Evolutionary conservation across 2,329 filamentous ascomycete genomes (phyloP).

Genomic region (Venturia pyrina): DNA sequence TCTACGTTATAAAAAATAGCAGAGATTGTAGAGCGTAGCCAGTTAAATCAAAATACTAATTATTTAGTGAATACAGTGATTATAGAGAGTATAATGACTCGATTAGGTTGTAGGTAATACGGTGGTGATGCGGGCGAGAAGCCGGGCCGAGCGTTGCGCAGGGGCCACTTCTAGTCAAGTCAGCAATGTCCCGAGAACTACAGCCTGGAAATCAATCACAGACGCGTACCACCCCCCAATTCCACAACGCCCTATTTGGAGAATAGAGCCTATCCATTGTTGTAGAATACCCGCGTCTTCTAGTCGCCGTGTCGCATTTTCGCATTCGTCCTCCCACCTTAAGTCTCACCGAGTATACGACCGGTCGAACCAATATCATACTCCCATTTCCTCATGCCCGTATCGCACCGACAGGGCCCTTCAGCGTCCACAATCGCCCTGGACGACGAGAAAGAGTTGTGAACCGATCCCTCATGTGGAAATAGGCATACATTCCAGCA

Average conservation of each 20-base stretch:
- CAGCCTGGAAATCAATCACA: not conserved
- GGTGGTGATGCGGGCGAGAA: too few species aligned
- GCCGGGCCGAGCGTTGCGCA: too few species aligned
- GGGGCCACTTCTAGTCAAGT: too few species aligned
- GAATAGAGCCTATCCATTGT: not conserved
- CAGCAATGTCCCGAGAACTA: not conserved
- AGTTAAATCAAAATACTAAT: too few species aligned
- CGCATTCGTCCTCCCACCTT: not conserved
- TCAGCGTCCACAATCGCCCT: not conserved
- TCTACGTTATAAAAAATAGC: too few species aligned
- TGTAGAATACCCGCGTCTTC: not conserved
- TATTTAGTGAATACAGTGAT: too few species aligned
- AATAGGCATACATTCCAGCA: not conserved
- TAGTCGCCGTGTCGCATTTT: not conserved
- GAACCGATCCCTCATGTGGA: not conserved
- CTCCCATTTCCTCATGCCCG: not conserved
- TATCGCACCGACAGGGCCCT: not conserved
- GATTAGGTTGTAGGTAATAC: too few species aligned
- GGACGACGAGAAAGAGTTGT: not conserved
- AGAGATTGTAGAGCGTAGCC: too few species aligned
- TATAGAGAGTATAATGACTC: too few species aligned
- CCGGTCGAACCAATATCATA: not conserved
- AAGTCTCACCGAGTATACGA: not conserved
- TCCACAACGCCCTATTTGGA: not conserved
- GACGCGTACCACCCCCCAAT: not conserved